Percentiles rank a stretch among this genome's conserved stretches.
These are phyloP conservation scores for Alternaria longipes DNA, from an alignment of 2,329 filamentous ascomycete species.

Conservation along the genomic window DNA sequence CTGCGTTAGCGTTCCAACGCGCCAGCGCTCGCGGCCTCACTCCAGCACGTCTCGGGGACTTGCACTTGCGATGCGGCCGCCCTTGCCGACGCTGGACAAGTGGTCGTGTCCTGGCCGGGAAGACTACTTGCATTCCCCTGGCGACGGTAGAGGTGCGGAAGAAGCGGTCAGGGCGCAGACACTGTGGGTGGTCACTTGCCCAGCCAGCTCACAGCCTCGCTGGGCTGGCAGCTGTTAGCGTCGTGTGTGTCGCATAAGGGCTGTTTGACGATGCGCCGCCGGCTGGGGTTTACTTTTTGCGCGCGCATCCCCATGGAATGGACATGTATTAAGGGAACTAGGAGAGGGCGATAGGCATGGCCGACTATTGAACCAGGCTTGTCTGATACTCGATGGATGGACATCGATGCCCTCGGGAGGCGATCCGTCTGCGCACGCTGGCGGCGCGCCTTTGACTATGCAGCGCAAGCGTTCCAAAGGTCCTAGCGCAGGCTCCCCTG, in stretches of 20 bases:
- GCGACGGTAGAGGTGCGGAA: conserved; percentile 30
- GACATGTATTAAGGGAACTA: not conserved
- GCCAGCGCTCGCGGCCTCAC: conserved; percentile 6
- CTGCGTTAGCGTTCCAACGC: conserved; percentile 19
- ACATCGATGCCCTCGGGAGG: conserved; percentile 3
- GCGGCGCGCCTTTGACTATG: conserved; percentile 12
- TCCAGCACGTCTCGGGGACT: conserved; percentile 12
- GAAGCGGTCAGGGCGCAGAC: conserved; percentile 37
- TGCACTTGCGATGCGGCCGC: conserved; percentile 24
- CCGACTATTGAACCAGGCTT: not conserved
- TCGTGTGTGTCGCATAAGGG: conserved; percentile 33
- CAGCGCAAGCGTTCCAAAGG: conserved; percentile 12
- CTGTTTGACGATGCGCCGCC: conserved; percentile 39
- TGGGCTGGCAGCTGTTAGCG: conserved; percentile 37
- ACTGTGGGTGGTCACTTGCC: conserved; percentile 31
- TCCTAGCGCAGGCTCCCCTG: conserved; percentile 10
- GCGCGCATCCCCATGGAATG: not conserved
- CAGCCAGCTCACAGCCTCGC: conserved; percentile 31
- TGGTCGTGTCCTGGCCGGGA: not conserved
- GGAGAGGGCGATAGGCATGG: not conserved
- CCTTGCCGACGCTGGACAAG: conserved; percentile 30
- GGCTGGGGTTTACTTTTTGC: conserved; percentile 3
- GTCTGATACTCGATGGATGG: conserved; percentile 8
- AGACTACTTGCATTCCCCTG: conserved; percentile 35
- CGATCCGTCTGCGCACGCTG: conserved; percentile 11